Conservation (phyloP, 208 protist species). For the Trypanosoma rangeli region DNA sequence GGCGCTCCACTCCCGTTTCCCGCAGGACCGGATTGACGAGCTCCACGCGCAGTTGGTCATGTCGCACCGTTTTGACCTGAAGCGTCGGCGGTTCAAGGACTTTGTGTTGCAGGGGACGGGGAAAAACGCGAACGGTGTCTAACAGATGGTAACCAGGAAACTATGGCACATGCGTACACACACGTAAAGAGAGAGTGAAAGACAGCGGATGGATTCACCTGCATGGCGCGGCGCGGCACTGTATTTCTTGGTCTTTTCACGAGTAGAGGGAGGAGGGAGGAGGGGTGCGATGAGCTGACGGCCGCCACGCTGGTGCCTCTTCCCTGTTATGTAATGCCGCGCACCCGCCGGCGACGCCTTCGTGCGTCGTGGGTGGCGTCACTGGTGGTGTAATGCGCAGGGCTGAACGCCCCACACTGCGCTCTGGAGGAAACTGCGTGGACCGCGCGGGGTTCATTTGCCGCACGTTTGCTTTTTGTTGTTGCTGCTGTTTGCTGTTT, state of each 20-base stretch:
- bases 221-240: too few species aligned
- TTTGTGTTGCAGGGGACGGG: conserved; percentile 31
- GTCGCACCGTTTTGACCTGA: conserved; percentile 24
- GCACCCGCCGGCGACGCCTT: too few species aligned
- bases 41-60: conserved; percentile 62
- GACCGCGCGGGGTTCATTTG: not conserved
- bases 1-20: conserved; percentile 36
- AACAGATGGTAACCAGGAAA: not conserved
- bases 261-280: too few species aligned
- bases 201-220: too few species aligned
- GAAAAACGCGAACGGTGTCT: not conserved
- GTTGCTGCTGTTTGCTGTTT: too few species aligned
- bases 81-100: conserved; percentile 61
- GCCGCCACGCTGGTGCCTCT: too few species aligned
- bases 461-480: too few species aligned
- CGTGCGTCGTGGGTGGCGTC: too few species aligned
- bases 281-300: too few species aligned
- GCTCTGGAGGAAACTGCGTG: not conserved
- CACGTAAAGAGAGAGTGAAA: not conserved
- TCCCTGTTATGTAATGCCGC: too few species aligned
- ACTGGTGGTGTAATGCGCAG: too few species aligned
- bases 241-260: too few species aligned
- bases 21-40: conserved; percentile 37
- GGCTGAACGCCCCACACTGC: not conserved
- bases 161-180: not conserved